Percentiles rank a stretch among this genome's conserved stretches.
These are phyloP conservation scores for Exophiala aquamarina DNA, from an alignment of 2,329 filamentous ascomycete genomes.

Conservation along the genomic window DNA sequence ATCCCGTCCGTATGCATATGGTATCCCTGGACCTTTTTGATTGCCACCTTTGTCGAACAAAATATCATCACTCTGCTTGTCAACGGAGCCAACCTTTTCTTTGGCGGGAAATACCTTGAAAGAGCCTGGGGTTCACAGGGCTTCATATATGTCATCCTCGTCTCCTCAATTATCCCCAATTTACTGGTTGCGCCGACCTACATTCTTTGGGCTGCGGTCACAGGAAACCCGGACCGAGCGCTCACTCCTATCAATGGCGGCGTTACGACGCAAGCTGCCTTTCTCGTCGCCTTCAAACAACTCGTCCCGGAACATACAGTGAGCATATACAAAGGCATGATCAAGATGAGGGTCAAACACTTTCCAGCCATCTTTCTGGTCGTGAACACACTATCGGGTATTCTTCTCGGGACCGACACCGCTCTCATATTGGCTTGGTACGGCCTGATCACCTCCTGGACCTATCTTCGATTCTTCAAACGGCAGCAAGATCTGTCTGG, in stretches of 20 bases:
- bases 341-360: constrained; percentile 84
- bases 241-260: constrained; percentile 83
- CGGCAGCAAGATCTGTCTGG: constrained; percentile 55
- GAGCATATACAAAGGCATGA: constrained; percentile 81
- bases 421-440: constrained; percentile 76
- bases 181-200: constrained; percentile 70
- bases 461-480: constrained; percentile 95
- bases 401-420: constrained; percentile 68
- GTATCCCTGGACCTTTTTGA: constrained; percentile 91
- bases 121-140: constrained; percentile 91
- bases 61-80: constrained; percentile 85
- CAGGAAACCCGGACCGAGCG: constrained; percentile 38
- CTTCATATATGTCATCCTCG: constrained; percentile 83
- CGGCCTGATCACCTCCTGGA: constrained; percentile 87
- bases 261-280: constrained; percentile 84
- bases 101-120: constrained; percentile 93
- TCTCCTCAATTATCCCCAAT: constrained; percentile 79
- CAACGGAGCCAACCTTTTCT: constrained; percentile 76
- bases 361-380: constrained; percentile 74
- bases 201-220: constrained; percentile 70
- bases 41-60: constrained; percentile 84
- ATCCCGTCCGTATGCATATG: constrained; percentile 79
- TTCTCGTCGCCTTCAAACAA: constrained; percentile 96
- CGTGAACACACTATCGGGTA: constrained; percentile 66
- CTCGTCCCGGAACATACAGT: constrained; percentile 96